phyloP scores from a whole-genome alignment of 805 yeast genomes.

The Ogataea paraovalis region DNA sequence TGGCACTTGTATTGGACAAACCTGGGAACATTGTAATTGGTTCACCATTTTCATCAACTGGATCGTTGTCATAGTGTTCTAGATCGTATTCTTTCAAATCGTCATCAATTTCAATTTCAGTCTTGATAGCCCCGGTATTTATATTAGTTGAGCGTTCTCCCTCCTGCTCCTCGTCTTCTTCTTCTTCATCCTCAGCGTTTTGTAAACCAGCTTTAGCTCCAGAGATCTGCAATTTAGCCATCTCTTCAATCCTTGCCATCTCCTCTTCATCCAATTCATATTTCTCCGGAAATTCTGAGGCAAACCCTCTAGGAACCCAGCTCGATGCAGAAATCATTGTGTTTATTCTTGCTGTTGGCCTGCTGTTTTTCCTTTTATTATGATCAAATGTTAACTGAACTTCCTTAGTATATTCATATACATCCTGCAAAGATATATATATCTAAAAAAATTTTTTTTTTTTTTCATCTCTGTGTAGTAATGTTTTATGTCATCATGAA shows the following conservation, averaged over 20 bases:
- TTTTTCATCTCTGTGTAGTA: background rate
- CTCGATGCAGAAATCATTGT: conserved; percentile 83
- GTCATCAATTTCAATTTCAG: conserved; percentile 66
- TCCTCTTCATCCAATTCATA: conserved; percentile 89
- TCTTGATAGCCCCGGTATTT: conserved; percentile 32
- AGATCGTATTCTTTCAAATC: conserved; percentile 85
- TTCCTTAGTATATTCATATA: background rate
- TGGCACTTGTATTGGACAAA: conserved; percentile 52
- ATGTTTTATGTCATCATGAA: background rate
- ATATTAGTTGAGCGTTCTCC: conserved; percentile 20
- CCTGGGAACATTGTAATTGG: conserved; percentile 71
- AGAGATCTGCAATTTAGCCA: conserved; percentile 77
- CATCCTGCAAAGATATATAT: background rate
- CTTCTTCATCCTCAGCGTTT: conserved; percentile 37
- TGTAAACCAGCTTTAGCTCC: conserved; percentile 69
- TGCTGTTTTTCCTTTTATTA: background rate
- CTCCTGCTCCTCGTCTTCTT: conserved; percentile 28
- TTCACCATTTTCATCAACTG: conserved; percentile 49
- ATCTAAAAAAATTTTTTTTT: background rate
- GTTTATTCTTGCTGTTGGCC: background rate
- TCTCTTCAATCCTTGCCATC: conserved; percentile 79
- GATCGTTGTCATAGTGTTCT: conserved; percentile 77
- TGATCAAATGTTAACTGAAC: no score
- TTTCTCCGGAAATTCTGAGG: conserved; percentile 87
- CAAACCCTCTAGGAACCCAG: conserved; percentile 97